phyloP scores from a whole-genome alignment of 2,329 filamentous ascomycete species.

The Grosmannia serpens region DNA sequence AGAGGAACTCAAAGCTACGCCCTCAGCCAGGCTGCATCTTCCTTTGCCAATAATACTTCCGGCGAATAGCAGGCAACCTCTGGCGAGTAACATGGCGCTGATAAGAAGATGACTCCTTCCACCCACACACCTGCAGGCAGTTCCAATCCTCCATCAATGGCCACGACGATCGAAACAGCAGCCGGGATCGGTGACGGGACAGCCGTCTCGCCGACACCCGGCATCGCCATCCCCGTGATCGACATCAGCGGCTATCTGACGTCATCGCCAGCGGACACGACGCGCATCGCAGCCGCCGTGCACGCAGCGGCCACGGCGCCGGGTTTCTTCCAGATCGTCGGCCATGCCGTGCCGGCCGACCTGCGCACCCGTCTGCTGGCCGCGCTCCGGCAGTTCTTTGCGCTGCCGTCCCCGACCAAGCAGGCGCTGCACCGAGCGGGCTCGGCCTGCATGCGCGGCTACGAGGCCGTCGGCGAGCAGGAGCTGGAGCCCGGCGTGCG shows the following conservation, averaged over 20 bases:
- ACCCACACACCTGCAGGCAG: too few relatives aligned
- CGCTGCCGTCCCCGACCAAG: slow-evolving; percentile 19
- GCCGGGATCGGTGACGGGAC: too few relatives aligned
- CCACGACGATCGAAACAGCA: too few relatives aligned
- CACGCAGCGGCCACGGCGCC: slow-evolving; percentile 14
- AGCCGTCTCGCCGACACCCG: too few relatives aligned
- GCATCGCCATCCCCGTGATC: slow-evolving; percentile 16
- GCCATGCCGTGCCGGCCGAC: slow-evolving; percentile 18
- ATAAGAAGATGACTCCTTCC: too few relatives aligned
- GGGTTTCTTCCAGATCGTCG: slow-evolving; percentile 24
- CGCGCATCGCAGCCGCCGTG: neutral
- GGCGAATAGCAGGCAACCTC: too few relatives aligned
- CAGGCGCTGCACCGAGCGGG: slow-evolving; percentile 11
- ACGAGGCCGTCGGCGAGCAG: slow-evolving; percentile 16
- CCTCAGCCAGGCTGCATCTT: too few relatives aligned
- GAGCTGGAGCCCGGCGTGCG: slow-evolving; percentile 13
- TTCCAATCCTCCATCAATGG: too few relatives aligned
- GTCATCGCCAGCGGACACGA: neutral
- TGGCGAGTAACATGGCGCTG: too few relatives aligned
- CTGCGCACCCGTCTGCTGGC: slow-evolving; percentile 18
- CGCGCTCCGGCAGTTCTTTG: slow-evolving; percentile 18
- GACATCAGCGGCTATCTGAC: slow-evolving; percentile 17
- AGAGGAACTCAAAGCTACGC: too few relatives aligned
- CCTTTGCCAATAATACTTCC: too few relatives aligned
- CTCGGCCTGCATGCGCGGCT: slow-evolving; percentile 16